A percentile compares a stretch with the other conserved stretches of the same genome.
phyloP scores from a whole-genome alignment of 2,329 filamentous ascomycete genomes.

The Pyrenophora tritici-repentis region DNA sequence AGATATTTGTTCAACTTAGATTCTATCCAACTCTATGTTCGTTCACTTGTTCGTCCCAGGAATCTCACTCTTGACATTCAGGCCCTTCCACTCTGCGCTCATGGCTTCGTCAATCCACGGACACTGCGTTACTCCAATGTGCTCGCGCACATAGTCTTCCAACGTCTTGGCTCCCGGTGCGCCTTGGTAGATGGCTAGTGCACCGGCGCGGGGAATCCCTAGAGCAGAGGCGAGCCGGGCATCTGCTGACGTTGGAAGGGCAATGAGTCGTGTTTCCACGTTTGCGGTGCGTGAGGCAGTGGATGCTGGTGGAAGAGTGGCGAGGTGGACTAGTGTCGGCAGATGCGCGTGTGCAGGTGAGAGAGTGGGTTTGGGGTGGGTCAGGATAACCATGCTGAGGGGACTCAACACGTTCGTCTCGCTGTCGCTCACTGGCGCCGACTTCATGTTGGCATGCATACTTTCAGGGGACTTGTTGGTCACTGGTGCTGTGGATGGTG shows the following conservation, averaged over 20 bases:
- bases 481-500: slow-evolving; percentile 17
- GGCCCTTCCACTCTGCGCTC: slow-evolving; percentile 49
- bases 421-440: too few species aligned
- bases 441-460: too few species aligned
- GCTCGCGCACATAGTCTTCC: slow-evolving; percentile 59
- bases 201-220: slow-evolving; percentile 67
- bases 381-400: slow-evolving; percentile 38
- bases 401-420: neutral
- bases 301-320: slow-evolving; percentile 14
- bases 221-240: slow-evolving; percentile 62
- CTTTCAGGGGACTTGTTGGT: neutral
- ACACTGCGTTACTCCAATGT: slow-evolving; percentile 59
- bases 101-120: slow-evolving; percentile 61
- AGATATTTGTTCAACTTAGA: neutral
- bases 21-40: neutral
- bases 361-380: slow-evolving; percentile 38
- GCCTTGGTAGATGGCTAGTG: slow-evolving; percentile 62
- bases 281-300: neutral
- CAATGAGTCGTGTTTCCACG: slow-evolving; percentile 61
- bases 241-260: slow-evolving; percentile 65
- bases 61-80: slow-evolving; percentile 43
- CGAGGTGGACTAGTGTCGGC: slow-evolving; percentile 39
- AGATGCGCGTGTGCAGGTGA: slow-evolving; percentile 44
- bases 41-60: slow-evolving; percentile 1
- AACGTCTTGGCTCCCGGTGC: slow-evolving; percentile 64